These are phyloP conservation scores for Fusarium sarcochroum DNA, from an alignment of 2,329 filamentous ascomycete species.

Conservation along the genomic window DNA sequence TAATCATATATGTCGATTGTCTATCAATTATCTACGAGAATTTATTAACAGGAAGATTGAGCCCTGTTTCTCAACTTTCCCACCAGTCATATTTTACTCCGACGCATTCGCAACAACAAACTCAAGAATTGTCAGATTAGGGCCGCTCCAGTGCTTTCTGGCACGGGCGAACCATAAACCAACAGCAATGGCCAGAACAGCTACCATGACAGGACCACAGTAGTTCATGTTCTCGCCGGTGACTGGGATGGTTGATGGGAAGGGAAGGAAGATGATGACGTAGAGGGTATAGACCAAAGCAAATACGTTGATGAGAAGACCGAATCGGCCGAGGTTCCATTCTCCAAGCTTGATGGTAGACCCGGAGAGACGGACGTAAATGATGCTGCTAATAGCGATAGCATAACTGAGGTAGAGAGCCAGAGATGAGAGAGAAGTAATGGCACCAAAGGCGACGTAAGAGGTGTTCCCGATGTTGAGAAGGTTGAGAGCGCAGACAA, in stretches of 20 bases:
- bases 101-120: conserved; percentile 40
- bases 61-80: no score
- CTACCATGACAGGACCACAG: conserved; percentile 45
- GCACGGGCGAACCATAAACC: conserved; percentile 38
- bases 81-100: neutral
- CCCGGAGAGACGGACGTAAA: conserved; percentile 35
- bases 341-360: conserved; percentile 41
- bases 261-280: conserved; percentile 46
- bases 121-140: conserved; percentile 45
- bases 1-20: no score
- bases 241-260: conserved; percentile 43
- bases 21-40: no score
- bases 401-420: conserved; percentile 48
- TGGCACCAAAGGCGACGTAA: conserved; percentile 46
- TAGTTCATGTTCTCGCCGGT: conserved; percentile 46
- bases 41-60: no score
- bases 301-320: conserved; percentile 38
- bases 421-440: conserved; percentile 43
- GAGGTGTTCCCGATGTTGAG: conserved; percentile 47
- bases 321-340: conserved; percentile 43
- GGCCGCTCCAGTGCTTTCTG: conserved; percentile 43
- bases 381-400: conserved; percentile 44
- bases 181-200: conserved; percentile 38
- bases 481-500: conserved; percentile 46
- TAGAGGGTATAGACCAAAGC: conserved; percentile 45